Conservation (phyloP, 1,139 yeast genomes). For the Candida anutae region DNA sequence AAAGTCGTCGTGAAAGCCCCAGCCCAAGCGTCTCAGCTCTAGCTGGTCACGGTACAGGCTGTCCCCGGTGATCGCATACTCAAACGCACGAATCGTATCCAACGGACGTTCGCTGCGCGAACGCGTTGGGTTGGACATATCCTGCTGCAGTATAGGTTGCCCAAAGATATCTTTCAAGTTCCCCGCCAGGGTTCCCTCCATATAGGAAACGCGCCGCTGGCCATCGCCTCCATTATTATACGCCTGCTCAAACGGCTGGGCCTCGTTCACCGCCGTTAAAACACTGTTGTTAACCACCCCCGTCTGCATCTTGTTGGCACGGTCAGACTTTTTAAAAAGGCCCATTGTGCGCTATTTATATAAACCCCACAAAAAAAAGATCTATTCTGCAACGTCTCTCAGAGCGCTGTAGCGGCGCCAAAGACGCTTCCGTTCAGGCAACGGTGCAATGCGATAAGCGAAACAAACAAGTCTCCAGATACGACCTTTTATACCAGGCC, state of each 20-base stretch:
- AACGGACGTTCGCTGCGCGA: conserved; percentile 89
- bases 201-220: conserved; percentile 18
- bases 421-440: too few species aligned
- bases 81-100: conserved; percentile 89
- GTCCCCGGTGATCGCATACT: conserved; percentile 90
- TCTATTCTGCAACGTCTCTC: too few species aligned
- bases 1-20: conserved; percentile 55
- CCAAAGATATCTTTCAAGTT: conserved; percentile 80
- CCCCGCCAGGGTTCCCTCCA: conserved; percentile 17
- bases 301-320: conserved; percentile 44
- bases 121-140: conserved; percentile 87
- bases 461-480: too few species aligned
- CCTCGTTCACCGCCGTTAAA: conserved; percentile 84
- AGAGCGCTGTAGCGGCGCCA: too few species aligned
- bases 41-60: conserved; percentile 65
- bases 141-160: conserved; percentile 62
- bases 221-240: conserved; percentile 27
- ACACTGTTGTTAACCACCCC: conserved; percentile 81
- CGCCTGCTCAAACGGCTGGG: conserved; percentile 89
- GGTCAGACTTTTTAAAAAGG: conserved; percentile 27
- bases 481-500: too few species aligned
- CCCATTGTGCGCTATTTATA: too few species aligned
- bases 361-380: too few species aligned
- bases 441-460: too few species aligned
- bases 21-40: conserved; percentile 72